Evolutionary conservation across 805 yeast genomes (phyloP), one percentile per base, ranked within the genome.

Genomic region (Barnettozyma vustinii): DNA sequence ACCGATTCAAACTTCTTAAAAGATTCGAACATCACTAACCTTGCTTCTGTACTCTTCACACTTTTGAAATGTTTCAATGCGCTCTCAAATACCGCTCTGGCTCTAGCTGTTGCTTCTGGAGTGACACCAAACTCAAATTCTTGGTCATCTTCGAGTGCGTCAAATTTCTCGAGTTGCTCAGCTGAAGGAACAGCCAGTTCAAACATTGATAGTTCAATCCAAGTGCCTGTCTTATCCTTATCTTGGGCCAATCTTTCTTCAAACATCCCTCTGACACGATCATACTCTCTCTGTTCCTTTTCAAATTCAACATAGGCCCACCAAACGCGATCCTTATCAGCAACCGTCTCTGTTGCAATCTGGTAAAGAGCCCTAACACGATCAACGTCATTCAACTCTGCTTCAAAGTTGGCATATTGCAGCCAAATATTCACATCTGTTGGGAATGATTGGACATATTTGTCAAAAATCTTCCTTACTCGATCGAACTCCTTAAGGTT

Each of bases 401-500:
- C 70, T 63, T 92, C 98, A 54, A 91, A 73, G 4, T 74, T 75
- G 1, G 91, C 83, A 66, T 80, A 90, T 5, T 75, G 73, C 3
- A 76, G 58, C 84, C 97, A 82, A 0, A 77, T 71, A 4, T 65
- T 60, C 1, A 72, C 59, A 8, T 70, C 52, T 3, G 54, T 49
- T 0, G 82, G 74, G 54, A 69, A 74, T 1, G 60, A 55, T 54
- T 80, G 83, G n/a, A 87, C 53, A 68, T 76, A 78, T 58, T 79
- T 82, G 54, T 83, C 87, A 61, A 80, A 89, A 3, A 94, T 59
- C 61, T 70, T 80, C 30, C 98, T 69, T 8, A 84, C 90, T 33
- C 97, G 67, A 52, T 85, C 95, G 72, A 86, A 86, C 57, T 90
- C 94, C 35, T 85, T 86, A 42, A 91, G 63, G 46, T 72, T 68